Percentiles rank a stretch among this genome's conserved stretches.
phyloP scores from a whole-genome alignment of 2,329 filamentous ascomycete species.

The Beauveria asiatica region DNA sequence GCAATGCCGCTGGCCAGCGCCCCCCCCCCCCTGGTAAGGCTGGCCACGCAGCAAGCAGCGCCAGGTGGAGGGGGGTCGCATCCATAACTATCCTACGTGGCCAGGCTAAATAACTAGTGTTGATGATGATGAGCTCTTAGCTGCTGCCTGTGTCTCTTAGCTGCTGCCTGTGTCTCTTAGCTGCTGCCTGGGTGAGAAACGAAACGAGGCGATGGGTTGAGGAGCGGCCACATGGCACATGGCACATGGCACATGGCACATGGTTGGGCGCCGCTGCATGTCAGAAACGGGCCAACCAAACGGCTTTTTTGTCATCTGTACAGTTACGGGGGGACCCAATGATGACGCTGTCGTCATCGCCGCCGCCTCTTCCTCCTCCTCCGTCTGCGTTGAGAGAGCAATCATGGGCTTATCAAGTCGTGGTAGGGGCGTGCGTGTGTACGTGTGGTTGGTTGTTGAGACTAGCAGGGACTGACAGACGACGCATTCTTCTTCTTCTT shows the following conservation, averaged over 20 bases:
- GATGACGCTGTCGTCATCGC: neutral
- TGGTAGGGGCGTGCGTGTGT: too few relatives aligned
- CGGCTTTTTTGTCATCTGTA: neutral
- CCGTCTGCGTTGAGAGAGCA: neutral
- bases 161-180: too few relatives aligned
- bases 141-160: too few relatives aligned
- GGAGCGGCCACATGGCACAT: neutral
- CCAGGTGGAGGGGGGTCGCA: neutral
- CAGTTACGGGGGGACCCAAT: neutral
- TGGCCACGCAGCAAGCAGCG: neutral
- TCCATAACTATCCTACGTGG: neutral
- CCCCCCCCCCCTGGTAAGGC: neutral
- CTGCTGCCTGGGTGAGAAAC: neutral
- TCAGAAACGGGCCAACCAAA: neutral
- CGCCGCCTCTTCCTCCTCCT: too few relatives aligned
- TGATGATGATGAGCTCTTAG: too few relatives aligned
- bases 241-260: slow-evolving; percentile 2
- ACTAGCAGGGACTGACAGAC: too few relatives aligned
- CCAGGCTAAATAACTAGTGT: too few relatives aligned
- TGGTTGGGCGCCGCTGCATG: slow-evolving; percentile 1
- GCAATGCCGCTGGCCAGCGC: neutral
- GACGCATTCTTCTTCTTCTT: too few relatives aligned
- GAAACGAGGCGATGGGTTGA: neutral
- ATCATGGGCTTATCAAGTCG: too few relatives aligned
- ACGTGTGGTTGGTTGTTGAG: too few relatives aligned